Conservation (phyloP, 2,329 filamentous ascomycete species). For the Neocatenulostroma microsporum region DNA sequence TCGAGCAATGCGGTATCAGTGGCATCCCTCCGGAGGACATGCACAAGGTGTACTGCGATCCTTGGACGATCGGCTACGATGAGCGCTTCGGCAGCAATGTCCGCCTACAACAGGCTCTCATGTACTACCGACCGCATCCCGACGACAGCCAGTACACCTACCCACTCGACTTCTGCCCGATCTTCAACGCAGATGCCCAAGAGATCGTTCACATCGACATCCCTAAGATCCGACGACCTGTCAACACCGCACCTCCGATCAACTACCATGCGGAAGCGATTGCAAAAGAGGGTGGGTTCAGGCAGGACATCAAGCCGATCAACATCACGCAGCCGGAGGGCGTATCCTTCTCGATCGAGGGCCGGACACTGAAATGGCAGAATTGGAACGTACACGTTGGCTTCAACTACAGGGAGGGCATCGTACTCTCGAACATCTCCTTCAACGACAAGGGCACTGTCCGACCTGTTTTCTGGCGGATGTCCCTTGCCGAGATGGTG, state of each 20-base stretch:
- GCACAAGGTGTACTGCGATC: constrained; percentile 94
- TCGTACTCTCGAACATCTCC: constrained; percentile 82
- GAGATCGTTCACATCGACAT: constrained; percentile 78
- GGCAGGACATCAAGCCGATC: constrained; percentile 74
- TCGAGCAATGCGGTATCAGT: constrained; percentile 78
- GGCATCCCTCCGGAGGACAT: constrained; percentile 77
- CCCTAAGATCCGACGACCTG: constrained; percentile 64
- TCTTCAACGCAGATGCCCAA: constrained; percentile 73
- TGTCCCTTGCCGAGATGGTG: constrained; percentile 90
- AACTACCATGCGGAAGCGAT: constrained; percentile 74
- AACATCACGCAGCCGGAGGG: constrained; percentile 83
- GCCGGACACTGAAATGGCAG: constrained; percentile 74
- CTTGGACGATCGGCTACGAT: constrained; percentile 93
- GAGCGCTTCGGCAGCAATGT: constrained; percentile 73
- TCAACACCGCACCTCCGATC: constrained; percentile 63
- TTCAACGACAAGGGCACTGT: constrained; percentile 74
- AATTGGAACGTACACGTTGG: constrained; percentile 91
- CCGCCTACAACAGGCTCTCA: constrained; percentile 82
- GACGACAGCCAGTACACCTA: constrained; percentile 88
- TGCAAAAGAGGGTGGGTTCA: constrained; percentile 65
- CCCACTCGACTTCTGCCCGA: constrained; percentile 88
- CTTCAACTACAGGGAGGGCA: constrained; percentile 90
- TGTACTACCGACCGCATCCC: constrained; percentile 84
- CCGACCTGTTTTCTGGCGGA: constrained; percentile 75
- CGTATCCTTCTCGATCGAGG: constrained; percentile 73